phyloP scores from a whole-genome alignment of 495 filamentous ascomycete species.

The Parmelia sp. region DNA sequence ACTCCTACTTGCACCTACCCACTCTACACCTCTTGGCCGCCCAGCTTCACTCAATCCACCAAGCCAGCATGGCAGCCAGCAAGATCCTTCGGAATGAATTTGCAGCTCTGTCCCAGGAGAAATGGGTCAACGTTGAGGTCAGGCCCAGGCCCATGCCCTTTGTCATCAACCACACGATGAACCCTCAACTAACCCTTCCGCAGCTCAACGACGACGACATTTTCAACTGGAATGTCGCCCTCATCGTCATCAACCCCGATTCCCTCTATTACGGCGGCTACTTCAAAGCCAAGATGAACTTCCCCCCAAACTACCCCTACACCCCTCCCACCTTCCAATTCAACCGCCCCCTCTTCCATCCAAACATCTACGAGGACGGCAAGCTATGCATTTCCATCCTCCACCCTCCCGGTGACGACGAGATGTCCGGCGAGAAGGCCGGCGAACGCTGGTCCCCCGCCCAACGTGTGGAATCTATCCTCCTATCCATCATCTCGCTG shows the following conservation, averaged over 20 bases:
- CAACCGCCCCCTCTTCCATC: constrained; percentile 73
- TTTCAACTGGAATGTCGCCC: constrained; percentile 76
- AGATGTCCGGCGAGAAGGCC: constrained; percentile 83
- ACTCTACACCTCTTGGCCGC: neutral
- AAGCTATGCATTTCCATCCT: constrained; percentile 95
- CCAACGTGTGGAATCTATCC: constrained; percentile 87
- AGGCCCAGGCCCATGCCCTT: constrained; percentile 29
- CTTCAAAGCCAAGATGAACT: constrained; percentile 82
- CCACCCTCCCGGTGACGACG: constrained; percentile 83
- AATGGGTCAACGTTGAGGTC: constrained; percentile 88
- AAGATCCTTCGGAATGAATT: constrained; percentile 83
- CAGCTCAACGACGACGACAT: constrained; percentile 69
- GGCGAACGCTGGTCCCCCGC: constrained; percentile 88
- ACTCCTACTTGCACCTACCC: neutral
- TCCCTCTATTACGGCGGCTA: constrained; percentile 90
- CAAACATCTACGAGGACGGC: constrained; percentile 88
- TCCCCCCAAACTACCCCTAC: constrained; percentile 86
- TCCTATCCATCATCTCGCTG: constrained; percentile 87
- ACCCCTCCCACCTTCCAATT: constrained; percentile 86
- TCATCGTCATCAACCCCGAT: constrained; percentile 88
- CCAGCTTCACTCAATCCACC: neutral
- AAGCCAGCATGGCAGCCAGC: constrained; percentile 52
- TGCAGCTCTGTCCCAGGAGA: constrained; percentile 74
- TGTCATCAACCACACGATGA: neutral
- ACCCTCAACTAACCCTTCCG: neutral